phyloP scores from a whole-genome alignment of 805 yeast genomes.

The Geotrichum ghanense region DNA sequence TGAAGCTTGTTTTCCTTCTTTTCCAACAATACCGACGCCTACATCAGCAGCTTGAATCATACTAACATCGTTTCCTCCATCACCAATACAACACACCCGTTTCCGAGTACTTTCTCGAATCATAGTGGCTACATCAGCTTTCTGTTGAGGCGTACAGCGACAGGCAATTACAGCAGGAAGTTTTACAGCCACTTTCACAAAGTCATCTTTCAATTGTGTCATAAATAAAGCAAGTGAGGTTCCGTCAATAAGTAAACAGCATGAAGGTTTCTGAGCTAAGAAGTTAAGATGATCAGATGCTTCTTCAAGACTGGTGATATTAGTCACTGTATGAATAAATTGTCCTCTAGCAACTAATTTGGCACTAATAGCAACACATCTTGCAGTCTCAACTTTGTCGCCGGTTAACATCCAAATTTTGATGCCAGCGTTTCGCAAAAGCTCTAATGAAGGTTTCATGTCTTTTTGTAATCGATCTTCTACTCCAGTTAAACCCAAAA shows the following conservation, averaged over 20 bases:
- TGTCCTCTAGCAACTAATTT: slow-evolving; percentile 89
- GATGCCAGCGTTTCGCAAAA: slow-evolving; percentile 89
- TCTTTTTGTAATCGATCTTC: slow-evolving; percentile 90
- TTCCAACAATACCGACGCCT: slow-evolving; percentile 98
- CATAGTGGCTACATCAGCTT: slow-evolving; percentile 82
- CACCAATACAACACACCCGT: slow-evolving; percentile 96
- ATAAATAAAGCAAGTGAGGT: slow-evolving; percentile 69
- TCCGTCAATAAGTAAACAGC: slow-evolving; percentile 85
- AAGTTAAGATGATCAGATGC: slow-evolving; percentile 73
- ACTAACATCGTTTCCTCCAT: slow-evolving; percentile 98
- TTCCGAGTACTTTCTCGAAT: slow-evolving; percentile 74
- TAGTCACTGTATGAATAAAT: slow-evolving; percentile 76
- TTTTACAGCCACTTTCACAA: slow-evolving; percentile 62
- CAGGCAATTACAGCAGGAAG: slow-evolving; percentile 96
- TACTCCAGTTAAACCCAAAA: slow-evolving; percentile 91
- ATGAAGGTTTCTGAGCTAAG: slow-evolving; percentile 47
- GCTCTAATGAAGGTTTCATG: slow-evolving; percentile 85
- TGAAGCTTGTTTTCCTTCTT: slow-evolving; percentile 96
- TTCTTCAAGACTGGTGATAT: slow-evolving; percentile 42
- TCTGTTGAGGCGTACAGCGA: slow-evolving; percentile 97
- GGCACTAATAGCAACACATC: slow-evolving; percentile 95
- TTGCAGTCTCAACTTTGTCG: slow-evolving; percentile 96
- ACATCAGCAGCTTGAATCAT: slow-evolving; percentile 99
- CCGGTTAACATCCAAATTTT: slow-evolving; percentile 99
- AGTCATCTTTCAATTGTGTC: slow-evolving; percentile 53